These are phyloP conservation scores for Scytalidium sp. DNA, from an alignment of 2,329 filamentous ascomycete species.

Conservation along the genomic window DNA sequence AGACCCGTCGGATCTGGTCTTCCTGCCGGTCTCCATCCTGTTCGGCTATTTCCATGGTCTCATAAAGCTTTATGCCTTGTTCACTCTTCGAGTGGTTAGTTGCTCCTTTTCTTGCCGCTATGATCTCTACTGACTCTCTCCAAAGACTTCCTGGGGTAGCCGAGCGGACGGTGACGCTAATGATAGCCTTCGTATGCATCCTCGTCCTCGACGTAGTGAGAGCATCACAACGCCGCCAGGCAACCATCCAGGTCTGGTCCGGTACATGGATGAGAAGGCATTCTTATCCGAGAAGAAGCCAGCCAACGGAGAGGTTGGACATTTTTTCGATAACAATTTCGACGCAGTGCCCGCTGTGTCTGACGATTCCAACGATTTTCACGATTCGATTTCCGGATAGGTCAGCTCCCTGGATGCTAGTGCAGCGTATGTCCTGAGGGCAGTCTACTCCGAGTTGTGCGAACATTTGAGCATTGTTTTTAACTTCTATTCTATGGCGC, in stretches of 20 bases:
- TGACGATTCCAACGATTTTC: slow-evolving; percentile 20
- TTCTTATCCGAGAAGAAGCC: slow-evolving; percentile 7
- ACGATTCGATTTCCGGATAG: slow-evolving; percentile 14
- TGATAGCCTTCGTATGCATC: slow-evolving; percentile 58
- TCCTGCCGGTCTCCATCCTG: slow-evolving; percentile 78
- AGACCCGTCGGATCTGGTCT: slow-evolving; percentile 76
- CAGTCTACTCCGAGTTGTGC: slow-evolving; percentile 3
- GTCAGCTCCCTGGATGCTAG: slow-evolving; percentile 25
- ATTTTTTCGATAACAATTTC: slow-evolving; percentile 1
- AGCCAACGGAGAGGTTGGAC: background rate
- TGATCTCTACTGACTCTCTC: slow-evolving; percentile 4
- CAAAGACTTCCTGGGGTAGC: slow-evolving; percentile 91
- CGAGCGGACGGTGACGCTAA: slow-evolving; percentile 87
- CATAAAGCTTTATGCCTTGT: slow-evolving; percentile 85
- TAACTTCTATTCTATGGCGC: background rate
- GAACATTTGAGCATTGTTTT: background rate
- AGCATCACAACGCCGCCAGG: slow-evolving; percentile 42
- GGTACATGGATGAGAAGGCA: slow-evolving; percentile 38
- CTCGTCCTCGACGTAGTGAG: slow-evolving; percentile 27
- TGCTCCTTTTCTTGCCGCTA: background rate
- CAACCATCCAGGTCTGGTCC: slow-evolving; percentile 38
- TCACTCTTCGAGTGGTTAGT: slow-evolving; percentile 80
- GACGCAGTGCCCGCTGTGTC: slow-evolving; percentile 8
- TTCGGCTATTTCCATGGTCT: slow-evolving; percentile 93
- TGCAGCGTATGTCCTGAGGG: slow-evolving; percentile 27